Conservation (phyloP, 495 filamentous ascomycete species). For the Gamarada debralockiae region DNA sequence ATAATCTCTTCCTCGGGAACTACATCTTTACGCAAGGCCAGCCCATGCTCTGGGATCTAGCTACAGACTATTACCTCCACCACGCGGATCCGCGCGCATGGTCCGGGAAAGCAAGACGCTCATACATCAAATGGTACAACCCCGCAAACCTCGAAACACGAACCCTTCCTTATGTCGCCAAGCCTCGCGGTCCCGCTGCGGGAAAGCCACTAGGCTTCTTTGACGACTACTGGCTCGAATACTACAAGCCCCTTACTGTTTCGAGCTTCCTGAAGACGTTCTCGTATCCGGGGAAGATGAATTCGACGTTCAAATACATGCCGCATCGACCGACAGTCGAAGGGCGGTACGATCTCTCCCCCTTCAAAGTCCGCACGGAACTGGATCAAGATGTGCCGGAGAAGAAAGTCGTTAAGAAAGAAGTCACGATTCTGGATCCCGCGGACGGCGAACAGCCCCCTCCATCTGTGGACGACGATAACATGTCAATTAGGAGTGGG, state of each 20-base stretch:
- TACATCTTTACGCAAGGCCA: constrained; percentile 89
- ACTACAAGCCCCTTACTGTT: constrained; percentile 82
- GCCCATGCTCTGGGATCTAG: constrained; percentile 95
- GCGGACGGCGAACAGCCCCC: constrained; percentile 25
- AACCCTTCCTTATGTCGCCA: constrained; percentile 5
- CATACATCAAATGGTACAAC: constrained; percentile 83
- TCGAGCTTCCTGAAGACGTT: constrained; percentile 89
- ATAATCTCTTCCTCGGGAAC: constrained; percentile 96
- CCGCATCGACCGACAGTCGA: constrained; percentile 67
- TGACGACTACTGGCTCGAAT: constrained; percentile 98
- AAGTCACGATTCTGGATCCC: constrained; percentile 57
- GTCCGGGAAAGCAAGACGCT: constrained; percentile 58
- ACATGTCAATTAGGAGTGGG: constrained; percentile 31
- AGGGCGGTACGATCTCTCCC: constrained; percentile 73
- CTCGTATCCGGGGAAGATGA: constrained; percentile 69
- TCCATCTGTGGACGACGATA: constrained; percentile 30
- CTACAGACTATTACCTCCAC: constrained; percentile 95
- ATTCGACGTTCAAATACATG: constrained; percentile 77
- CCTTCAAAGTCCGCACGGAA: constrained; percentile 70
- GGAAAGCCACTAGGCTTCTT: constrained; percentile 62
- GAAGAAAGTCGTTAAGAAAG: constrained; percentile 48
- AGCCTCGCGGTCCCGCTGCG: constrained; percentile 15
- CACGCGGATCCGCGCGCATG: constrained; percentile 77
- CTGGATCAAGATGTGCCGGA: constrained; percentile 42
- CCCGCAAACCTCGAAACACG: constrained; percentile 60